A percentile compares a stretch with the other conserved stretches of the same genome.
Evolutionary conservation across 2,329 filamentous ascomycete species (phyloP).

Genomic region (Sclerotiophoma versabilis): DNA sequence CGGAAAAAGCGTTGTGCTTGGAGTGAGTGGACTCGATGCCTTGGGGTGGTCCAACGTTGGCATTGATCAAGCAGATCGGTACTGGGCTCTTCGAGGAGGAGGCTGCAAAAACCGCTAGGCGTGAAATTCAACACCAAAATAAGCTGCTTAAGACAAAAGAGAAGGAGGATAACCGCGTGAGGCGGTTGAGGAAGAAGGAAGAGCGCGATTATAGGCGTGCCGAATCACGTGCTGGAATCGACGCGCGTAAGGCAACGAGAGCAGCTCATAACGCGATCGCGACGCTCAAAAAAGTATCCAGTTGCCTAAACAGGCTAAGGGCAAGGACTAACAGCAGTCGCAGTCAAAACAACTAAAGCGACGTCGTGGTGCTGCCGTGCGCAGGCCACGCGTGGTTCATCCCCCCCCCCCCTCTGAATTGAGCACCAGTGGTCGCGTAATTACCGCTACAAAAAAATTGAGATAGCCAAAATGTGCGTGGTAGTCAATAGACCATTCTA

Average conservation of each 20-base stretch:
- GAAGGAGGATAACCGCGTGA: background rate
- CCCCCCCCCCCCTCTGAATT: background rate
- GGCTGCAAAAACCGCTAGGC: background rate
- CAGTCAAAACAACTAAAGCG: background rate
- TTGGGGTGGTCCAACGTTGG: slow-evolving; percentile 24
- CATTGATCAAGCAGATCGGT: slow-evolving; percentile 19
- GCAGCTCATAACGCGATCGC: background rate
- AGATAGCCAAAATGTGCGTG: background rate
- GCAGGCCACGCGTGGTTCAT: background rate
- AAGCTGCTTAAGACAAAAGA: background rate
- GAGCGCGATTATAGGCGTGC: background rate
- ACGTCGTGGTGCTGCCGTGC: background rate
- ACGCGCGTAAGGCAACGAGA: background rate
- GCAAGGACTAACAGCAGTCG: background rate
- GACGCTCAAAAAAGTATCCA: background rate
- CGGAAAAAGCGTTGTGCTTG: slow-evolving; percentile 7
- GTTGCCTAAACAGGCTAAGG: background rate
- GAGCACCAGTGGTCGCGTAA: background rate
- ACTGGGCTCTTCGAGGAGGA: slow-evolving; percentile 12
- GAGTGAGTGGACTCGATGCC: slow-evolving; percentile 22
- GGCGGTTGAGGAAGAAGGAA: background rate
- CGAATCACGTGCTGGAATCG: background rate
- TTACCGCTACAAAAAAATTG: background rate
- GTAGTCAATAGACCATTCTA: background rate
- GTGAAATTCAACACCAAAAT: background rate